These are phyloP conservation scores for Pichia ethanolica DNA, from an alignment of 805 yeast species.

Conservation along the genomic window DNA sequence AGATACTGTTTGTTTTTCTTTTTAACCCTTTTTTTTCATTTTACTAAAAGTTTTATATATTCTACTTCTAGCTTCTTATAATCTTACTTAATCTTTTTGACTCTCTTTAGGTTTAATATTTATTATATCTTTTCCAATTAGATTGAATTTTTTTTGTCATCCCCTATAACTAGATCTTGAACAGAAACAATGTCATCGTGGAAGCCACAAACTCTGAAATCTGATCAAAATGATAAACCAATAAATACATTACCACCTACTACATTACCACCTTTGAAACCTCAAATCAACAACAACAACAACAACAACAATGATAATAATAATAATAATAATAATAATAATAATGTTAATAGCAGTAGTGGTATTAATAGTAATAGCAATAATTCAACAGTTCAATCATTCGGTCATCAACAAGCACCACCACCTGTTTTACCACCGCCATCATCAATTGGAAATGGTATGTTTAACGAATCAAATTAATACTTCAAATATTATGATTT, in stretches of 20 bases:
- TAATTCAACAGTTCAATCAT: not conserved
- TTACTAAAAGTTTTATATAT: too few species aligned
- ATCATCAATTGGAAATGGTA: slow-evolving; percentile 9
- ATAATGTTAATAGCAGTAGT: too few species aligned
- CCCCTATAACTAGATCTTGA: not conserved
- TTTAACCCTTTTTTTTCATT: too few species aligned
- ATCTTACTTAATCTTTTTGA: too few species aligned
- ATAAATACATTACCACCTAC: not conserved
- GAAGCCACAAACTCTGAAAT: not conserved
- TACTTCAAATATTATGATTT: too few species aligned
- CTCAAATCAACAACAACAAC: not conserved
- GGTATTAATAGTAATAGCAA: too few species aligned
- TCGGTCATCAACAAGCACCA: slow-evolving; percentile 3
- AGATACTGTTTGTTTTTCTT: too few species aligned
- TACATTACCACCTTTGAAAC: not conserved
- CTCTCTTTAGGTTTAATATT: too few species aligned
- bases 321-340: too few species aligned
- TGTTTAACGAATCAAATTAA: not conserved
- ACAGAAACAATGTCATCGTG: not conserved
- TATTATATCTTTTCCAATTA: too few species aligned
- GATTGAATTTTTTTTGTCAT: too few species aligned
- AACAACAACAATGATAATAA: not conserved
- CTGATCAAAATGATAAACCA: not conserved
- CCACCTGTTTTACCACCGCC: slow-evolving; percentile 13
- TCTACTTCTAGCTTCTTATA: too few species aligned